A percentile compares a stretch with the other conserved stretches of the same genome.
These are phyloP conservation scores for Dactylellina sp. DNA, from an alignment of 2,329 filamentous ascomycete species.

Conservation along the genomic window DNA sequence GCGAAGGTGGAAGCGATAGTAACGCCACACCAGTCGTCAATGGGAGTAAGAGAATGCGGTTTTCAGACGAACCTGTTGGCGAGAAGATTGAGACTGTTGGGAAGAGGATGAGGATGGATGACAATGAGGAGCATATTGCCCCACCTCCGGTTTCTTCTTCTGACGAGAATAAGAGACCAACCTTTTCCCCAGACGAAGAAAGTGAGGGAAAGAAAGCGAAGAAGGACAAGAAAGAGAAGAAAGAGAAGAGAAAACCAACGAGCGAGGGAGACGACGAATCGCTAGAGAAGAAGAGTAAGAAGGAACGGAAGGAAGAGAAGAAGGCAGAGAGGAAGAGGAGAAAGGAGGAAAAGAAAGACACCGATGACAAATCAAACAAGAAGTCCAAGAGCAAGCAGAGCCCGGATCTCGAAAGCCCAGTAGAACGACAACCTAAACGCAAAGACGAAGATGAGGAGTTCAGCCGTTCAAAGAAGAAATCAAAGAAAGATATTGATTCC, in stretches of 20 bases:
- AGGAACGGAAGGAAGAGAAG: slow-evolving; percentile 23
- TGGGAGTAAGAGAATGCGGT: slow-evolving; percentile 27
- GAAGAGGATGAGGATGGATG: slow-evolving; percentile 28
- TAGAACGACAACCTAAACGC: slow-evolving; percentile 24
- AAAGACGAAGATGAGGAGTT: slow-evolving; percentile 30
- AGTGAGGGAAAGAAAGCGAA: slow-evolving; percentile 18
- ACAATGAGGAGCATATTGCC: not conserved
- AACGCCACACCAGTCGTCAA: not conserved
- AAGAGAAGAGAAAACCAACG: slow-evolving; percentile 19
- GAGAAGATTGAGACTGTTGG: slow-evolving; percentile 49
- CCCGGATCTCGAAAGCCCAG: slow-evolving; percentile 20
- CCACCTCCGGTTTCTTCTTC: not conserved
- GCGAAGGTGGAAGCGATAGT: slow-evolving; percentile 5
- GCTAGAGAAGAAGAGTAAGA: slow-evolving; percentile 28
- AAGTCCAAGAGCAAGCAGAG: slow-evolving; percentile 44
- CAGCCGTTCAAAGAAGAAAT: slow-evolving; percentile 18
- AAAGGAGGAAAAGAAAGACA: slow-evolving; percentile 15
- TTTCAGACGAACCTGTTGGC: slow-evolving; percentile 7
- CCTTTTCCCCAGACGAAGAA: not conserved
- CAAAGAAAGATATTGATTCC: slow-evolving; percentile 17
- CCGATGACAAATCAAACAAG: slow-evolving; percentile 20
- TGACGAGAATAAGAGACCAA: not conserved
- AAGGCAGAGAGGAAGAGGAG: slow-evolving; percentile 5
- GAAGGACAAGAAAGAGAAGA: slow-evolving; percentile 28
- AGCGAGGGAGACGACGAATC: slow-evolving; percentile 11